These are phyloP conservation scores for Lathyrus tuberosus DNA, from an alignment of 306 rosid genomes.

Conservation along the genomic window DNA sequence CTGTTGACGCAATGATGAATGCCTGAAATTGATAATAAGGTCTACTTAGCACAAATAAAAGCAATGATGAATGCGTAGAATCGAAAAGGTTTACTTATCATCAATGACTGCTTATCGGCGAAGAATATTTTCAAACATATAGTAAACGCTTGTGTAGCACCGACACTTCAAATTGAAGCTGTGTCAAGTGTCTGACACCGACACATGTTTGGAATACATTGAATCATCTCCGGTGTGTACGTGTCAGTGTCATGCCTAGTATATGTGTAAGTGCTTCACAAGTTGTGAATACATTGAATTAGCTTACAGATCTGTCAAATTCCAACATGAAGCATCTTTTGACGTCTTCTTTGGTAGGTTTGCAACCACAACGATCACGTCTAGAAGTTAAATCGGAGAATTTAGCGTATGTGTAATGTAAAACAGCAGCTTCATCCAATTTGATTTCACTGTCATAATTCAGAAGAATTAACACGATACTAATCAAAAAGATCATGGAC, in stretches of 20 bases:
- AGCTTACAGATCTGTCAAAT: slow-evolving; percentile 93
- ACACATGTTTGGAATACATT: background rate
- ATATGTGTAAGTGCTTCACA: background rate
- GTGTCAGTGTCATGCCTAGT: background rate
- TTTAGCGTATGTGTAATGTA: slow-evolving; percentile 91
- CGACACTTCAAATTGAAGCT: background rate
- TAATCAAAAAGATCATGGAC: slow-evolving; percentile 23
- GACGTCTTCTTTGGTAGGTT: slow-evolving; percentile 92
- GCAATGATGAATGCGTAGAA: slow-evolving; percentile 88
- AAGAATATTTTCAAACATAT: slow-evolving; percentile 23
- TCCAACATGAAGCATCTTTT: slow-evolving; percentile 99
- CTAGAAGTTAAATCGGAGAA: slow-evolving; percentile 95
- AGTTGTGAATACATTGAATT: no score
- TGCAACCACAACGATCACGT: slow-evolving; percentile 97
- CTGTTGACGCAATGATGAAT: slow-evolving; percentile 94
- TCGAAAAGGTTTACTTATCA: slow-evolving; percentile 37
- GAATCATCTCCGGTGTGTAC: background rate
- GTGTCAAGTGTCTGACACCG: background rate
- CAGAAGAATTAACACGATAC: slow-evolving; percentile 34
- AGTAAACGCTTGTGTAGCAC: background rate
- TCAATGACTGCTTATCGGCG: slow-evolving; percentile 20
- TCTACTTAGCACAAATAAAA: slow-evolving; percentile 38
- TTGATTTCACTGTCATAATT: slow-evolving; percentile 76
- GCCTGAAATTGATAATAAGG: slow-evolving; percentile 64
- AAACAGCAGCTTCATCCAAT: slow-evolving; percentile 97